Conservation (phyloP, 2,329 filamentous ascomycete genomes). For the Dactylellina haptotyla region DNA sequence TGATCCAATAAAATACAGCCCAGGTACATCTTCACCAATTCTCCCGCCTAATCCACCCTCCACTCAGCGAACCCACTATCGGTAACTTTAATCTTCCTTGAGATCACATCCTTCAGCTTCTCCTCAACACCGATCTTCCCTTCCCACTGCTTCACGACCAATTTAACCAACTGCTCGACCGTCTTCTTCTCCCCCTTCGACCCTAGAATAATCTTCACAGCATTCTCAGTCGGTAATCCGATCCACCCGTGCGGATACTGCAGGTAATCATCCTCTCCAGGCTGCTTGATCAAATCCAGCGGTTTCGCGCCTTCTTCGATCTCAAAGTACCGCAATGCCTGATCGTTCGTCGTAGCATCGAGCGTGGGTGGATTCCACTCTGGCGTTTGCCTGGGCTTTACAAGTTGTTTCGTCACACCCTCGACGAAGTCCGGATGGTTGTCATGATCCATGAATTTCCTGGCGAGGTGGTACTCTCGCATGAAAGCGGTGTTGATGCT, state of each 20-base stretch:
- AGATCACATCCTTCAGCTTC: constrained; percentile 67
- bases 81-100: constrained; percentile 72
- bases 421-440: constrained; percentile 80
- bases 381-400: constrained; percentile 64
- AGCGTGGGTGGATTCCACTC: constrained; percentile 80
- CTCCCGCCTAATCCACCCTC: constrained; percentile 35
- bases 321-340: constrained; percentile 76
- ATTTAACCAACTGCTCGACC: constrained; percentile 20
- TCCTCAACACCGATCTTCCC: constrained; percentile 50
- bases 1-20: neutral
- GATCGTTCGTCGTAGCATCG: constrained; percentile 70
- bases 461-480: constrained; percentile 84
- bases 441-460: constrained; percentile 82
- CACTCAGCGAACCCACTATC: constrained; percentile 64
- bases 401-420: constrained; percentile 83
- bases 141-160: constrained; percentile 44
- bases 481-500: constrained; percentile 84
- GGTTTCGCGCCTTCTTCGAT: constrained; percentile 61
- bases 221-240: constrained; percentile 76
- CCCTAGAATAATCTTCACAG: constrained; percentile 37
- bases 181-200: constrained; percentile 18
- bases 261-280: constrained; percentile 68
- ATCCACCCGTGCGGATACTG: constrained; percentile 78
- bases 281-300: constrained; percentile 71
- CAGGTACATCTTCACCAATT: neutral